phyloP scores from a whole-genome alignment of 2,329 filamentous ascomycete genomes.

The Graphilbum ipis-grandicollis region DNA sequence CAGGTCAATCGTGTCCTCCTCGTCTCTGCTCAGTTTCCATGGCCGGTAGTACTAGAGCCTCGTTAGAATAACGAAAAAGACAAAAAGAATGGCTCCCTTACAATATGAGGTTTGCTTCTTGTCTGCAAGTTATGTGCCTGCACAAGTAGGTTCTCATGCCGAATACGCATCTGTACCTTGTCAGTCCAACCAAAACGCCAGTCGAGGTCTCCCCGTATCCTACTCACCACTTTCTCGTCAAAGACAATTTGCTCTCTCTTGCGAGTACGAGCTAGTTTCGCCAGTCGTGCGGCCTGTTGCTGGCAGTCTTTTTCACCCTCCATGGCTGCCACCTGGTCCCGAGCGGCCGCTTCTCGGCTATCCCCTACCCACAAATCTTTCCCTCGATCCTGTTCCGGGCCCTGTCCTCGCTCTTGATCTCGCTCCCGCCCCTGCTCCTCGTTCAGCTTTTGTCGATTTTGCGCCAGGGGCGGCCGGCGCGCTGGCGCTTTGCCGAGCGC shows the following conservation, averaged over 20 bases:
- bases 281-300: constrained; percentile 46
- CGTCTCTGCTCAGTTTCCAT: constrained; percentile 52
- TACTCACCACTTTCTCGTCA: constrained; percentile 58
- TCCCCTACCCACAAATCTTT: too few relatives aligned
- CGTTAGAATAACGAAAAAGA: background rate
- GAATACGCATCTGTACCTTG: constrained; percentile 46
- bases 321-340: too few relatives aligned
- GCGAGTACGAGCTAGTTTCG: constrained; percentile 42
- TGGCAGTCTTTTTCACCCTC: constrained; percentile 56
- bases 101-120: constrained; percentile 51
- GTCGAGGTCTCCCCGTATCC: too few relatives aligned
- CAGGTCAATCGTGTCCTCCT: constrained; percentile 52
- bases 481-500: constrained; percentile 54
- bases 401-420: constrained; percentile 57
- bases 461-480: constrained; percentile 27
- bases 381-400: constrained; percentile 38
- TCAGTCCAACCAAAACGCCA: too few relatives aligned
- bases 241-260: constrained; percentile 55
- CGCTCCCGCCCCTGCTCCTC: constrained; percentile 73
- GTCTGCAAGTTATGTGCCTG: constrained; percentile 61
- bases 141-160: constrained; percentile 55
- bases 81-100: constrained; percentile 25
- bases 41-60: constrained; percentile 61
- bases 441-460: constrained; percentile 48
- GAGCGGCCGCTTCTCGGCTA: constrained; percentile 48